Conservation (phyloP, 1,284 basidiomycete species). For the Rhodotorula sp. region DNA sequence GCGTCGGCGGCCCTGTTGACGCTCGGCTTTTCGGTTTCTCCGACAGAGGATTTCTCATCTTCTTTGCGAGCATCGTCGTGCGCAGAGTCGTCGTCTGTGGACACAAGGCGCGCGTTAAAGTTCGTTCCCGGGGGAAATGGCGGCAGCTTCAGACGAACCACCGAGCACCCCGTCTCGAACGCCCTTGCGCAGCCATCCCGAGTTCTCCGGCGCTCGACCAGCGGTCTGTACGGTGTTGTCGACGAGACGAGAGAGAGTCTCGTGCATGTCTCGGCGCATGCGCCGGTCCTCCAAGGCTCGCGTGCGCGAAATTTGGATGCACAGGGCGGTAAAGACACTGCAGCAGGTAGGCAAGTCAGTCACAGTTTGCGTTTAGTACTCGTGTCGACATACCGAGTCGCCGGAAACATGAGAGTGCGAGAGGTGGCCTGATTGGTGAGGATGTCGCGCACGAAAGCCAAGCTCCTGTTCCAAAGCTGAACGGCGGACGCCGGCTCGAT, state of each 20-base stretch:
- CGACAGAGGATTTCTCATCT: conserved; percentile 11
- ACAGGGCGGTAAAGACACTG: conserved; percentile 76
- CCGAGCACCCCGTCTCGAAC: conserved; percentile 57
- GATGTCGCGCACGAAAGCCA: conserved; percentile 78
- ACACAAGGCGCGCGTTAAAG: conserved; percentile 3
- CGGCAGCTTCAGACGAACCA: not conserved
- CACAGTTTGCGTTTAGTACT: too few species aligned
- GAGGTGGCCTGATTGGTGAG: conserved; percentile 62
- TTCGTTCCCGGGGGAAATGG: too few species aligned
- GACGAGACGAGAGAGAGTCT: conserved; percentile 79
- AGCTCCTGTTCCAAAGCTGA: conserved; percentile 80
- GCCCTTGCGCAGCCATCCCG: conserved; percentile 72
- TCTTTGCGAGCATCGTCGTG: conserved; percentile 3
- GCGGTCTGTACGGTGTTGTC: conserved; percentile 76
- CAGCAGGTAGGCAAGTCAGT: too few species aligned
- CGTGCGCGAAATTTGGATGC: conserved; percentile 81
- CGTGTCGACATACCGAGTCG: conserved; percentile 61
- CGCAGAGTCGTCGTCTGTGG: too few species aligned
- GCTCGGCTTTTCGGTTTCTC: conserved; percentile 21
- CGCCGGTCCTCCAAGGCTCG: conserved; percentile 85
- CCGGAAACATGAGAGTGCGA: conserved; percentile 69
- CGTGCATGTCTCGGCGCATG: conserved; percentile 85
- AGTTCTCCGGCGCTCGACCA: conserved; percentile 70
- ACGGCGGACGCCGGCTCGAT: conserved; percentile 85
- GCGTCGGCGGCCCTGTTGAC: conserved; percentile 5